Evolutionary conservation across 768 basidiomycete species (phyloP), one percentile per base, ranked within the genome.

Genomic region (Amanita brunnescens): DNA sequence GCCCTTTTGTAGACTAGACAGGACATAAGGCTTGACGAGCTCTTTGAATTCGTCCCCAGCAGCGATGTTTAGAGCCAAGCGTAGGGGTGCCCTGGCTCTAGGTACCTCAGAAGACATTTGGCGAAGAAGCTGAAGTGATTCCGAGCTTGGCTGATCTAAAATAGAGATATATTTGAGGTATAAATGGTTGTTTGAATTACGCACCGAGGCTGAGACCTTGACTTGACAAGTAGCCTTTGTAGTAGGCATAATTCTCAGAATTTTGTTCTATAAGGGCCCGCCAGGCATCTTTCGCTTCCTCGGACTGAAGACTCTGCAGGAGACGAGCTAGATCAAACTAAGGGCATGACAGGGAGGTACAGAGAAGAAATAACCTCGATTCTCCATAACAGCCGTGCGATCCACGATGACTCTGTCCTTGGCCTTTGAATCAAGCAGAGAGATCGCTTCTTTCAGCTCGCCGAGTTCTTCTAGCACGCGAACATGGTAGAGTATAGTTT

Each of bases 251-350:
- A 59, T 76, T 80, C 53, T 97, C 94, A 2, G 90, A 73, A 63
- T 96, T 98, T 62, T 84, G 81, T 48, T 91, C 84, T 37, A 99
- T 78, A 23, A 99, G 70, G 0, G 77, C 72, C 30, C 78, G 74
- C 86, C 91, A 98, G 0, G 87, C 83, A 54, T 84, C 77, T 56
- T 87, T 81, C 0, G 96, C 90, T 43, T 89, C 83, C 4, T 81
- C 75, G 12, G 73, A 71, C 2, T 75, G 73, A 9, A 85, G 68
- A 59, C 83, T 84, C 30, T 80, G 75, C n/a, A 91, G 72, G 2
- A 96, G 64, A 33, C 87, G 85, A 1, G 94, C 94, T 92, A 57
- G 32, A 55, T 52, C 39, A 42, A 34, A 21, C 52, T 37, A 54
- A 51, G 53, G 34, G 10, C 45, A 33, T 51, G 40, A 51, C 32